Percentiles rank a stretch among this genome's conserved stretches.
Conservation (phyloP, 805 yeast species). For the Saturnispora silvae region DNA sequence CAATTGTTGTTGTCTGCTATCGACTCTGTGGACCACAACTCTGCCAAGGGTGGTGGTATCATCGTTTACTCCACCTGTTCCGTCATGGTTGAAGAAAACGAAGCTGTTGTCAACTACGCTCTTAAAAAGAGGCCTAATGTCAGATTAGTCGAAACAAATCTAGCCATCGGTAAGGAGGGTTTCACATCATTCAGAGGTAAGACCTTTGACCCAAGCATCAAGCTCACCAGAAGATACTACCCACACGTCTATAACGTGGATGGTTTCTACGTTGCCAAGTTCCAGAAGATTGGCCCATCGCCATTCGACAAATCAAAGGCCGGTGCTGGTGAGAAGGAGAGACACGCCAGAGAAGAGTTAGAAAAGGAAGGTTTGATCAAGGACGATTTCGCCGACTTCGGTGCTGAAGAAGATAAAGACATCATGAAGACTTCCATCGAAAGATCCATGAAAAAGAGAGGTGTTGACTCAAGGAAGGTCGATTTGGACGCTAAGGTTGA, state of each 20-base stretch:
- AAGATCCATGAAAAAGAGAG: conserved; percentile 55
- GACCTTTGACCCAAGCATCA: conserved; percentile 66
- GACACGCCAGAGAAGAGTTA: conserved; percentile 69
- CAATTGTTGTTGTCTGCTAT: conserved; percentile 89
- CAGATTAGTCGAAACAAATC: conserved; percentile 82
- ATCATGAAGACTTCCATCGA: conserved; percentile 61
- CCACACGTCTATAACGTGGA: conserved; percentile 98
- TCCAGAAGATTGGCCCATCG: conserved; percentile 81
- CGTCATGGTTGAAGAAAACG: conserved; percentile 96
- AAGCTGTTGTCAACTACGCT: conserved; percentile 97
- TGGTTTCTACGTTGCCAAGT: conserved; percentile 96
- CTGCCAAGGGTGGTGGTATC: conserved; percentile 88
- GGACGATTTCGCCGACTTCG: conserved; percentile 78
- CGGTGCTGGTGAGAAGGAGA: conserved; percentile 81
- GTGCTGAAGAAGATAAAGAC: conserved; percentile 62
- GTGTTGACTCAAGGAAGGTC: conserved; percentile 52
- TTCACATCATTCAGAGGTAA: conserved; percentile 91
- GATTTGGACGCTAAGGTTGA: conserved; percentile 21
- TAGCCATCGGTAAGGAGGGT: conserved; percentile 92
- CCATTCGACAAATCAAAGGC: conserved; percentile 79
- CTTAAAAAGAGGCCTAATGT: conserved; percentile 94
- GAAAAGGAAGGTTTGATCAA: conserved; percentile 68
- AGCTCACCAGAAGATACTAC: conserved; percentile 86
- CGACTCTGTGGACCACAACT: conserved; percentile 91
- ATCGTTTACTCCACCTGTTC: conserved; percentile 98